Evolutionary conservation across 177 flowering plant species (phyloP).

Genomic region (Tripterygium wilfordii): DNA sequence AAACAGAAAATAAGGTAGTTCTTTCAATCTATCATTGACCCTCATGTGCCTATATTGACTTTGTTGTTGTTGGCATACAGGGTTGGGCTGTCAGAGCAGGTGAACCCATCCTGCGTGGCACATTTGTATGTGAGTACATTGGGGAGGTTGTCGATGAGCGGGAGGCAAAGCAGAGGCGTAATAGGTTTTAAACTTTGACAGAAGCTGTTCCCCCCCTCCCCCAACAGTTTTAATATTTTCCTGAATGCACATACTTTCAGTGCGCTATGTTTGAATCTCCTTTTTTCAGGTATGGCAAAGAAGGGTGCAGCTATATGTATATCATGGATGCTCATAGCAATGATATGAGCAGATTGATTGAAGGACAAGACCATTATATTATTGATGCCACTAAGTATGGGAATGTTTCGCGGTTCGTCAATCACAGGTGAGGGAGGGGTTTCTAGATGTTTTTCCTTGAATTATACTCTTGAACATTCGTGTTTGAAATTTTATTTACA

Average conservation of each 20-base stretch:
- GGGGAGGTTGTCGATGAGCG: conserved; percentile 80
- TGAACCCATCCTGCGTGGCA: conserved; percentile 70
- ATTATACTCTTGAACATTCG: too few species aligned
- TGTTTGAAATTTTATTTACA: too few species aligned
- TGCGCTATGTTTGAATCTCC: background rate
- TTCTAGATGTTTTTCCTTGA: background rate
- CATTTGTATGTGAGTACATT: conserved; percentile 84
- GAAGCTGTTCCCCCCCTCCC: background rate
- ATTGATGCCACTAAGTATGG: conserved; percentile 88
- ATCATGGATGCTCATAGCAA: conserved; percentile 53
- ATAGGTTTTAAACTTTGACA: conserved; percentile 38
- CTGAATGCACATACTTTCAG: conserved; percentile 3
- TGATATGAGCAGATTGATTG: conserved; percentile 61
- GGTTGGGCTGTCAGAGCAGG: conserved; percentile 95
- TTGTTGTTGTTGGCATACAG: conserved; percentile 31
- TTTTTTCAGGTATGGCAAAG: conserved; percentile 49
- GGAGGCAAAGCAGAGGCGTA: conserved; percentile 61
- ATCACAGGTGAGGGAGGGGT: conserved; percentile 66
- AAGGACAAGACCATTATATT: conserved; percentile 48
- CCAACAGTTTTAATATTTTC: too few species aligned
- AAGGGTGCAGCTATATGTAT: conserved; percentile 61
- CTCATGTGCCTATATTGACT: background rate
- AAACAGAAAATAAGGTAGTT: conserved; percentile 75
- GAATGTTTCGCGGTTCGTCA: conserved; percentile 88
- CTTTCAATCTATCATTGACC: background rate